Evolutionary conservation across 192 early-diverging fungal genomes (phyloP).

Genomic region (Backusella psychrophila): DNA sequence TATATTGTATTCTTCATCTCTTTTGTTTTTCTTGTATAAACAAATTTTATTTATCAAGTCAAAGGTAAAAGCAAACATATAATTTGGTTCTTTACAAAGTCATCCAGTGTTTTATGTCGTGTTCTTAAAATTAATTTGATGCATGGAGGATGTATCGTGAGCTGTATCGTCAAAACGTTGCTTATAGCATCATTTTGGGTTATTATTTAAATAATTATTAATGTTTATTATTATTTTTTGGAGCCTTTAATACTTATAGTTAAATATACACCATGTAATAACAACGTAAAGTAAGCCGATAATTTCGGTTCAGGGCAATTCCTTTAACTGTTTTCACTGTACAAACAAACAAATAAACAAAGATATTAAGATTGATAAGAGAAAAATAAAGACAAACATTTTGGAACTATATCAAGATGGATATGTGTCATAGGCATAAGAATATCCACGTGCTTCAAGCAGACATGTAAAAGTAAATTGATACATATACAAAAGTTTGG

Average conservation of each 20-base stretch:
- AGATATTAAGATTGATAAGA: background rate
- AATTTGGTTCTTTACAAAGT: background rate
- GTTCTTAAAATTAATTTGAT: background rate
- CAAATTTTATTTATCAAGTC: background rate
- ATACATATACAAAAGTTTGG: background rate
- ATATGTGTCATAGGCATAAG: background rate
- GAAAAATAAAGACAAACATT: background rate
- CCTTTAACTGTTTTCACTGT: background rate
- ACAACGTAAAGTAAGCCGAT: background rate
- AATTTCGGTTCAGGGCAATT: background rate
- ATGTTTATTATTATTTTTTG: background rate
- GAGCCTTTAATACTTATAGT: background rate
- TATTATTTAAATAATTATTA: background rate
- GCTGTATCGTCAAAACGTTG: background rate
- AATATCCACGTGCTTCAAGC: background rate
- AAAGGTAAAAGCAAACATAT: background rate
- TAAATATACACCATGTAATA: background rate
- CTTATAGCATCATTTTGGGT: background rate
- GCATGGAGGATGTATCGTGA: background rate
- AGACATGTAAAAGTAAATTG: background rate
- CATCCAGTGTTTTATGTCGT: background rate
- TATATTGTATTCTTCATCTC: too few species aligned
- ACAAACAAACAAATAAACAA: constrained; percentile 8
- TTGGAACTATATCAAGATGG: background rate
- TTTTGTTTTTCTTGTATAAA: too few species aligned